Evolutionary conservation across 1,284 basidiomycete genomes (phyloP).

Genomic region (Coriolopsis trogii): DNA sequence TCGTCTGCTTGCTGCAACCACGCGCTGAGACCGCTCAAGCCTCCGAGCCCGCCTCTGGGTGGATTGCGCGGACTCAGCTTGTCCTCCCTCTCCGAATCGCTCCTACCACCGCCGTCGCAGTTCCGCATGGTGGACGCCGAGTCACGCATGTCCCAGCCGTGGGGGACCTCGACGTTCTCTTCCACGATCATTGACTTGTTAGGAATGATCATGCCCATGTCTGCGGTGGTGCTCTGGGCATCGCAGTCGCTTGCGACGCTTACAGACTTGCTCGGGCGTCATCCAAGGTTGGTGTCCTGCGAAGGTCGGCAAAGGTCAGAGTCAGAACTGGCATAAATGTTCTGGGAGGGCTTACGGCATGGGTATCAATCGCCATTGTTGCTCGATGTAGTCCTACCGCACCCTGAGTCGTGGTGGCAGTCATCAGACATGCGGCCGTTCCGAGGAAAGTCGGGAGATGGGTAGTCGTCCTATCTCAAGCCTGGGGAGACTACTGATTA

Average conservation of each 20-base stretch:
- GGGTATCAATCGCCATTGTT: conserved; percentile 28
- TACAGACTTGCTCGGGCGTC: conserved; percentile 58
- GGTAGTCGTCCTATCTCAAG: conserved; percentile 71
- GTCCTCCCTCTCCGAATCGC: conserved; percentile 54
- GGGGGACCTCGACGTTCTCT: conserved; percentile 94
- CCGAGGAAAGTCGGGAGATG: conserved; percentile 61
- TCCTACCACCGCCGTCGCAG: conserved; percentile 29
- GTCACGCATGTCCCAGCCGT: conserved; percentile 71
- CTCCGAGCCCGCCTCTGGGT: conserved; percentile 42
- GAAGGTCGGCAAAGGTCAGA: conserved; percentile 42
- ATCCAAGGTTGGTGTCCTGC: conserved; percentile 51
- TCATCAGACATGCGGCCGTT: conserved; percentile 59
- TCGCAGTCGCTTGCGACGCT: conserved; percentile 59
- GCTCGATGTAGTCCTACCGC: conserved; percentile 44
- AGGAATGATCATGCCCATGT: conserved; percentile 86
- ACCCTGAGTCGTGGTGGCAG: conserved; percentile 52
- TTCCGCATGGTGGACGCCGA: conserved; percentile 48
- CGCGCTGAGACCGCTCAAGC: conserved; percentile 64
- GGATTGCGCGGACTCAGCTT: conserved; percentile 51
- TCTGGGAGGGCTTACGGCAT: conserved; percentile 36
- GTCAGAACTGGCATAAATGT: conserved; percentile 28
- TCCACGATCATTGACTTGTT: conserved; percentile 95
- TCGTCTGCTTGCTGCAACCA: conserved; percentile 55
- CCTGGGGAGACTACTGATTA: conserved; percentile 44
- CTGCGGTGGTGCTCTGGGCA: conserved; percentile 72